phyloP scores from a whole-genome alignment of 257 asterid species.

The Jacaranda mimosifolia region DNA sequence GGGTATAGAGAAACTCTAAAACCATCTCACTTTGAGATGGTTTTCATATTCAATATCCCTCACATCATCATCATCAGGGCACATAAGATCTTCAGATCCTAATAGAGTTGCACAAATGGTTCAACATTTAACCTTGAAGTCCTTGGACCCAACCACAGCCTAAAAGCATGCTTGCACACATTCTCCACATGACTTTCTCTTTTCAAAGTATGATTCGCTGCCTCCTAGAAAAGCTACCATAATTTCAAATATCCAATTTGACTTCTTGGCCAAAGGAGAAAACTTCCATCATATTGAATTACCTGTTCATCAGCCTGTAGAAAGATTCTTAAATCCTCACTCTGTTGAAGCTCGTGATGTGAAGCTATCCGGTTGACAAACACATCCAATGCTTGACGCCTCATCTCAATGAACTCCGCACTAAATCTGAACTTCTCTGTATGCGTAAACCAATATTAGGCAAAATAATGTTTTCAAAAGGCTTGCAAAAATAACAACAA shows the following conservation, averaged over 20 bases:
- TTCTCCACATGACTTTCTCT: conserved; percentile 16
- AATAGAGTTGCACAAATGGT: conserved; percentile 1
- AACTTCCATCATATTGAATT: conserved; percentile 30
- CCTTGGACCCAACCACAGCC: neutral
- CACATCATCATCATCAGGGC: conserved; percentile 35
- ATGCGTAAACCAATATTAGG: conserved; percentile 35
- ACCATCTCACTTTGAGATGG: neutral
- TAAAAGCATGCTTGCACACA: conserved; percentile 2
- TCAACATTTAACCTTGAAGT: conserved; percentile 13
- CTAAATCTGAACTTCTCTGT: conserved; percentile 92
- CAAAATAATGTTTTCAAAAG: conserved; percentile 17
- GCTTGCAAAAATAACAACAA: conserved; percentile 15
- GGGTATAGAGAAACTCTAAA: conserved; percentile 13
- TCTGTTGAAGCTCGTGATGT: conserved; percentile 82
- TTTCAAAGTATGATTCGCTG: conserved; percentile 21
- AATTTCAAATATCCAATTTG: conserved; percentile 10
- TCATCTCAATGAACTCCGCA: conserved; percentile 96
- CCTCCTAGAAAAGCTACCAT: conserved; percentile 31
- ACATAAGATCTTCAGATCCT: conserved; percentile 15
- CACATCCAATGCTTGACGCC: conserved; percentile 91
- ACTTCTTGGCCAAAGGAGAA: conserved; percentile 29
- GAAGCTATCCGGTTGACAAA: conserved; percentile 92
- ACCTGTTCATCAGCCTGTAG: conserved; percentile 99
- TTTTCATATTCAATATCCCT: conserved; percentile 10
- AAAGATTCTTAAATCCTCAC: conserved; percentile 90